These are phyloP conservation scores for Fusarium sp. DNA, from an alignment of 2,329 filamentous ascomycete species.

Conservation along the genomic window DNA sequence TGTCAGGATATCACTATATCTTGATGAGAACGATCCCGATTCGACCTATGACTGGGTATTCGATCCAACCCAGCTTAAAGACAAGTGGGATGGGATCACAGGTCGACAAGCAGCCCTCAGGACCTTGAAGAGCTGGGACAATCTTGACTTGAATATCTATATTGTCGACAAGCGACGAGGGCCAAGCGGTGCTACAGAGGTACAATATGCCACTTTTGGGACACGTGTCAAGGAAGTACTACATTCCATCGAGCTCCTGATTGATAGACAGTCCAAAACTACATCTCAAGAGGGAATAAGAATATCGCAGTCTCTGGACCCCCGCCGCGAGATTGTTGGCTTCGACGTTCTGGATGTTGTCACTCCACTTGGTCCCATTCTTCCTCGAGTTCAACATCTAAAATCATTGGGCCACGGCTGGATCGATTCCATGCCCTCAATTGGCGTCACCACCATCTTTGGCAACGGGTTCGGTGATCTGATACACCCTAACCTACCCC, in stretches of 20 bases:
- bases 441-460: conserved; percentile 14
- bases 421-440: conserved; percentile 6
- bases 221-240: conserved; percentile 2
- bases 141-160: conserved; percentile 5
- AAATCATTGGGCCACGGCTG: conserved; percentile 10
- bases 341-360: conserved; percentile 16
- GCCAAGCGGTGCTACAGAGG: neutral
- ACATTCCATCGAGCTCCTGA: conserved; percentile 7
- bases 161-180: neutral
- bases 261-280: conserved; percentile 2
- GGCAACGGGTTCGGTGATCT: conserved; percentile 9
- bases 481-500: neutral
- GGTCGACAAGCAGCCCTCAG: conserved; percentile 11
- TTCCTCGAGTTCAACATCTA: conserved; percentile 5
- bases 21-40: conserved; percentile 10
- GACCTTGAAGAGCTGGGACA: conserved; percentile 18
- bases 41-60: conserved; percentile 30
- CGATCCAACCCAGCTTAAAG: neutral
- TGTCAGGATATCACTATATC: conserved; percentile 17
- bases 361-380: neutral
- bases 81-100: neutral
- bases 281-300: conserved; percentile 13
- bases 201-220: neutral
- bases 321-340: conserved; percentile 10
- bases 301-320: conserved; percentile 3